phyloP scores from a whole-genome alignment of 2,329 filamentous ascomycete species.

The Penicillium glabrum region DNA sequence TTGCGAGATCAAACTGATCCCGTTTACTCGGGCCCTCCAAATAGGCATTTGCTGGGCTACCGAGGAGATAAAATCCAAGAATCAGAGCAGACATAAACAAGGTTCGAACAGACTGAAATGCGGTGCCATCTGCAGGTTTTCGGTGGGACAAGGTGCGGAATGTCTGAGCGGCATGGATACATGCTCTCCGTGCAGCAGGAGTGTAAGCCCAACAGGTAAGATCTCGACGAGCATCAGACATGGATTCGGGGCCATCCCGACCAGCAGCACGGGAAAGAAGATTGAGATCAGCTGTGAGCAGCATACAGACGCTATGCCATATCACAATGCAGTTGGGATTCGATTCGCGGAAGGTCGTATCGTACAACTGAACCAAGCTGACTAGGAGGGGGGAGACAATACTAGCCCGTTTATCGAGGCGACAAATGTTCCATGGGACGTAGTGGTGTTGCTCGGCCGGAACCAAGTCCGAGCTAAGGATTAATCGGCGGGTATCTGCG shows the following conservation, averaged over 20 bases:
- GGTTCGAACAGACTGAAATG: slow-evolving; percentile 12
- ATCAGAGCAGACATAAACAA: slow-evolving; percentile 10
- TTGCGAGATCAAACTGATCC: neutral
- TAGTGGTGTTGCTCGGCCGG: neutral
- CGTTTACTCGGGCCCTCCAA: neutral
- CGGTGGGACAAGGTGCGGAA: slow-evolving; percentile 7
- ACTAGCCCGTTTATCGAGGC: slow-evolving; percentile 5
- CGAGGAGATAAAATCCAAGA: slow-evolving; percentile 6
- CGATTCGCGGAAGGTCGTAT: neutral
- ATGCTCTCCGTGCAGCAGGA: slow-evolving; percentile 5
- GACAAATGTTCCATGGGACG: slow-evolving; percentile 6
- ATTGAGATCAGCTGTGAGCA: slow-evolving; percentile 2
- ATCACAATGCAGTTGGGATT: slow-evolving; percentile 13
- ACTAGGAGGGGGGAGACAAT: slow-evolving; percentile 1
- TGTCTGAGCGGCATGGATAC: slow-evolving; percentile 7
- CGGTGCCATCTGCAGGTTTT: slow-evolving; percentile 12
- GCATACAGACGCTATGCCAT: slow-evolving; percentile 11
- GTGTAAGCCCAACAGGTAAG: neutral
- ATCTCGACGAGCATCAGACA: neutral
- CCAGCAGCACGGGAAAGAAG: slow-evolving; percentile 6
- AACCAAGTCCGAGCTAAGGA: slow-evolving; percentile 2
- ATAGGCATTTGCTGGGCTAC: neutral
- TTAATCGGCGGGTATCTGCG: slow-evolving; percentile 4
- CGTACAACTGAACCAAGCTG: neutral
- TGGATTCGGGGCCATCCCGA: neutral